Conservation (phyloP, 1,284 basidiomycete species). For the Phylloboletellus chloephorus region DNA sequence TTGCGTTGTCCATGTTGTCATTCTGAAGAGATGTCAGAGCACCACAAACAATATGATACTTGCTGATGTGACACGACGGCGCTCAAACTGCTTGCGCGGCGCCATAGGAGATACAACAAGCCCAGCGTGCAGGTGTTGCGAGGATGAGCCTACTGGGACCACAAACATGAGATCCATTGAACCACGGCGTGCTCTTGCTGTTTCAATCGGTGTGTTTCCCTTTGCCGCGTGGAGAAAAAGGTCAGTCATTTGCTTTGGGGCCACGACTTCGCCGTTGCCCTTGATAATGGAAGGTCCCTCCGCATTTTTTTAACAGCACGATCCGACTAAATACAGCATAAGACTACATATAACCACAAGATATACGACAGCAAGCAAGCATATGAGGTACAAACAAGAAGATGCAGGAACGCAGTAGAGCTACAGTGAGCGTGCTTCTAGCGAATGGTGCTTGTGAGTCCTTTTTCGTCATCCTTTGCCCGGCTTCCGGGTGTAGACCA, state of each 20-base stretch:
- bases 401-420: background rate
- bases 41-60: conserved; percentile 22
- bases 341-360: conserved; percentile 10
- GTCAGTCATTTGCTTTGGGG: no score
- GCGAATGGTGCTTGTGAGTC: conserved; percentile 29
- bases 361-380: conserved; percentile 8
- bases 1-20: conserved; percentile 50
- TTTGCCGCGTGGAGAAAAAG: no score
- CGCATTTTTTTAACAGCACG: conserved; percentile 1
- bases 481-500: conserved; percentile 25
- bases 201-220: no score
- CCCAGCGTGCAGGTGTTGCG: conserved; percentile 58
- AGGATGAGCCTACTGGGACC: conserved; percentile 38
- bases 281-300: background rate
- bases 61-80: conserved; percentile 63
- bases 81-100: conserved; percentile 52
- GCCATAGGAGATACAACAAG: conserved; percentile 60
- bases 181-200: no score
- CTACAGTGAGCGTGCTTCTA: conserved; percentile 11
- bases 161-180: conserved; percentile 1
- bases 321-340: conserved; percentile 4
- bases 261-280: background rate
- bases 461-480: conserved; percentile 19
- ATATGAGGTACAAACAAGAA: conserved; percentile 8
- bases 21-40: conserved; percentile 34